Evolutionary conservation across 2,329 filamentous ascomycete genomes (phyloP).

Genomic region (Diaporthe ampelina): DNA sequence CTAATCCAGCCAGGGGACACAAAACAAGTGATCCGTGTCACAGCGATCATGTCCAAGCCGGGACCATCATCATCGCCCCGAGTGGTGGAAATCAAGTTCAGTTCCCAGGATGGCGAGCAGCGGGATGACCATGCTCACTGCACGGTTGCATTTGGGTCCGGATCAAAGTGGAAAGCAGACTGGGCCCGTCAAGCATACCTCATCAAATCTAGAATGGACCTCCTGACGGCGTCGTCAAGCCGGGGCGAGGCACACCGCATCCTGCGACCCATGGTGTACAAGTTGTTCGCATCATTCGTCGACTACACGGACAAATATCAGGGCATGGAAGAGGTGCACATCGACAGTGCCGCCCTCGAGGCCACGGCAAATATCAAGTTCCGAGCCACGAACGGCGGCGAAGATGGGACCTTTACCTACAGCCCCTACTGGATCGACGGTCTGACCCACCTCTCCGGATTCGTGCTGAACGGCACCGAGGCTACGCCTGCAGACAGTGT

Average conservation of each 20-base stretch:
- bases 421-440: constrained; percentile 49
- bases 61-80: not conserved
- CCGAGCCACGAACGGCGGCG: constrained; percentile 8
- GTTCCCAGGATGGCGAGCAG: not conserved
- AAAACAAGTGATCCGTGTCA: constrained; percentile 1
- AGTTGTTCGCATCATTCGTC: constrained; percentile 47
- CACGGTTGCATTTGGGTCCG: constrained; percentile 21
- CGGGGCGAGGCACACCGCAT: constrained; percentile 45
- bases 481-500: constrained; percentile 42
- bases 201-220: constrained; percentile 48
- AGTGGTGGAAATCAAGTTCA: not conserved
- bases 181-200: constrained; percentile 48
- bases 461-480: constrained; percentile 47
- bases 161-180: constrained; percentile 32
- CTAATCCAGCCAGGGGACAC: not conserved
- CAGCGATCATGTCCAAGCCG: not conserved
- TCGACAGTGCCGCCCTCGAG: constrained; percentile 46
- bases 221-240: constrained; percentile 44
- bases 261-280: constrained; percentile 46
- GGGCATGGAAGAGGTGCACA: constrained; percentile 47
- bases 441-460: constrained; percentile 47
- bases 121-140: not conserved
- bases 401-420: constrained; percentile 41
- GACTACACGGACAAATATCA: constrained; percentile 47
- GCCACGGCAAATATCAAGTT: constrained; percentile 47